Evolutionary conservation across 345 rosid genomes (phyloP).

Genomic region (Eucalyptus decipiens): DNA sequence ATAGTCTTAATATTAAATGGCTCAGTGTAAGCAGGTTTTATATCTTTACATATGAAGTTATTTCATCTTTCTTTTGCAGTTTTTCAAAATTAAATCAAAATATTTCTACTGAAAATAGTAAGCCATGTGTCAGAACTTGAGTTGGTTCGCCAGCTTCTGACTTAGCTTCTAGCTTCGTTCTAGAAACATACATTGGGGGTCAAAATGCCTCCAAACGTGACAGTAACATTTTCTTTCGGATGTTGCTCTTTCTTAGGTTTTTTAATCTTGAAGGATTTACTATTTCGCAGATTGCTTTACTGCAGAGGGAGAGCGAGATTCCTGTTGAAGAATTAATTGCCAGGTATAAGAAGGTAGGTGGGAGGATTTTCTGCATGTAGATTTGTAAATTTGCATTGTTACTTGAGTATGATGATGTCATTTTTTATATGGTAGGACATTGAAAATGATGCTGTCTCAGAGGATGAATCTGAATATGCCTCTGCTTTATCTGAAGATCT

Average conservation of each 20-base stretch:
- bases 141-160: background rate
- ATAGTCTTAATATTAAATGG: background rate
- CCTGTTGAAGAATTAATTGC: conserved; percentile 83
- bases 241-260: background rate
- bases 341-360: conserved; percentile 92
- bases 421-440: conserved; percentile 39
- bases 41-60: background rate
- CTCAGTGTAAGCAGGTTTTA: background rate
- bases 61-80: background rate
- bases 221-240: background rate
- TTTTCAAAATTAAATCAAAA: background rate
- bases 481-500: conserved; percentile 50
- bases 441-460: conserved; percentile 41
- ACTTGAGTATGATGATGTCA: conserved; percentile 4
- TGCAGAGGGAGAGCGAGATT: conserved; percentile 88
- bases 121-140: background rate
- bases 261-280: background rate
- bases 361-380: conserved; percentile 7
- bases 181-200: background rate
- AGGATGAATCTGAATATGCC: conserved; percentile 57
- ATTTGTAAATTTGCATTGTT: background rate
- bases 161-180: background rate
- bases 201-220: background rate
- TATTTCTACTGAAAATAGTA: background rate
- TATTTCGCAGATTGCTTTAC: conserved; percentile 54